Base-by-base conservation (phyloP, 2,329 filamentous ascomycete genomes). In the Stemphylium lycopersici region DNA sequence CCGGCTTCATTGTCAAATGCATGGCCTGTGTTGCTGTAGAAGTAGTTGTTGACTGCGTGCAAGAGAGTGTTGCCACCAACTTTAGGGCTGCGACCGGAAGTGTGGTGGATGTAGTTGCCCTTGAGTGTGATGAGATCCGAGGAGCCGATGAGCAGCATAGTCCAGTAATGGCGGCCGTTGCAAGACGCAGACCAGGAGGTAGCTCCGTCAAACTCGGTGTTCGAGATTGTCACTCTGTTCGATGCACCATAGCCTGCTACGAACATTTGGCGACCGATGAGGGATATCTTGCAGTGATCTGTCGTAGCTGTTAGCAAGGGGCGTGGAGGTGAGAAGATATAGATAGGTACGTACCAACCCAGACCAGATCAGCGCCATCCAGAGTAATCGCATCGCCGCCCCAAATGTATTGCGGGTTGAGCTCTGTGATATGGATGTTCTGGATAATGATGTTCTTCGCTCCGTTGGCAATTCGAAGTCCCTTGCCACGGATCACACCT, bases 391-490 rank as follows among this genome's bases (percentile, higher is more conserved):
- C 73, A 57, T 75, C 73, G 15, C 73, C 73, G 10, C 73, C 73
- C 72, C 72, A 76, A 24, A 75, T 67, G 42, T 74, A 75, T 18
- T 75, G 54, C 1, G 73, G 73, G 59, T 76, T 76, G 13, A 75
- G 58, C 13, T 73, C 66, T n/a, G 67, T 71, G 48, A 75, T 73
- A 22, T 66, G 59, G 16, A 78, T 66, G 62, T 78, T 78, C 54
- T 78, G 72, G 53, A 79, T 69, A 38, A 69, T 68, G 22, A 76
- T 56, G 56, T 76, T 76, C 38, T 59, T 61, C 1, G 57, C 68
- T 15, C 51, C 51, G 11, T 51, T 55, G 43, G 42, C 48, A 18
- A 56, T 43, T 13, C 49, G 40, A n/a, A 57, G 45, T 18, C 54
- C 54, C 37, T 57, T 57, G 26, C 67, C 70, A 5, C 47, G 50